Base-by-base conservation (phyloP, 2,329 filamentous ascomycete genomes). In the Ceratocystis diversiconidia region DNA sequence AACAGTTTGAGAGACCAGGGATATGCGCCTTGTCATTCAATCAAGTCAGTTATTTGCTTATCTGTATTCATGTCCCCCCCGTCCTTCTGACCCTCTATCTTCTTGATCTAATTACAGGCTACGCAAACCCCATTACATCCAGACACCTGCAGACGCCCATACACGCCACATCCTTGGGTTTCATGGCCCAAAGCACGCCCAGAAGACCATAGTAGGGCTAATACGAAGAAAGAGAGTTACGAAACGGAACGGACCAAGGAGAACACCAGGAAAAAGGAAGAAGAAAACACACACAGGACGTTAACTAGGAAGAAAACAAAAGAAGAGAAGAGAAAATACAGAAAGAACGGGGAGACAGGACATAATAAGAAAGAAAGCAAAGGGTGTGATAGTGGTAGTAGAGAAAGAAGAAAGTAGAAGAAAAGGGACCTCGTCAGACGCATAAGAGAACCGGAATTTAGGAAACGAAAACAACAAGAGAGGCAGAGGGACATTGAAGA, bases 391-490 rank as follows among this genome's bases (percentile, higher is more conserved):
- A 50, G 46, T 50, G 46, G 46, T 50, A 19, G 46, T n/a, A 10
- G 46, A 25, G 46, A 68, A 41, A 66, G 30, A 17, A 25, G 46
- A 68, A 36, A 66, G 30, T 59, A 62, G 46, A 61, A 59, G 46
- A 44, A 60, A 65, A 65, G 59, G 48, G 36, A 65, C 59, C 41
- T 48, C 5, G 48, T 8, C 15, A 44, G 36, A 64, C 44, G 15
- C 57, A 64, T n/a, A 65, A 60, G 36, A 65, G 55, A 65, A 65
- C 52, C 44, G 25, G 48, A 55, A 63, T 50, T 48, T 62, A 61
- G 61, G 50, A 46, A 48, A 30, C 36, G 28, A 25, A 64, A 60
- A 30, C 17, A 65, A 36, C 32, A 22, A 41, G 15, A 55, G 43
- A 50, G 32, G 57, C 41, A 22, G 68, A 65, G 46, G 41, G n/a